Percentiles rank a stretch among this genome's conserved stretches.
These are phyloP conservation scores for Wallacemonas collosoma DNA, from an alignment of 208 protist species.

Conservation along the genomic window DNA sequence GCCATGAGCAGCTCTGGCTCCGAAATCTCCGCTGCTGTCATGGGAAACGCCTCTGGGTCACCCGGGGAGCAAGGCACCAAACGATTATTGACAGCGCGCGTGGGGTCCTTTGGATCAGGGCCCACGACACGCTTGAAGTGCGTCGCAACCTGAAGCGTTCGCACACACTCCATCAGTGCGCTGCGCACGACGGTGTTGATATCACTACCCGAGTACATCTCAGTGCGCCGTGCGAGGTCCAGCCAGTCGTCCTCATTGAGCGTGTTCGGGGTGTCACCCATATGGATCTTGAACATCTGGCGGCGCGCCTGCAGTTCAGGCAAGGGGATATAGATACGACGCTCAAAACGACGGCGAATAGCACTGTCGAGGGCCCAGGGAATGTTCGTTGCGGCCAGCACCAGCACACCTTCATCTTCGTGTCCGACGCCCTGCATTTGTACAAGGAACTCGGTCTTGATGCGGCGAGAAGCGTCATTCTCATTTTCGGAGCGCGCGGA, in stretches of 20 bases:
- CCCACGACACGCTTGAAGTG: constrained; percentile 96
- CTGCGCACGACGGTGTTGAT: constrained; percentile 97
- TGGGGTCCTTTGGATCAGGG: constrained; percentile 76
- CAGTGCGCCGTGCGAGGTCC: constrained; percentile 88
- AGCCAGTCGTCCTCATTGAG: constrained; percentile 89
- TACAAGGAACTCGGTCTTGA: constrained; percentile 99
- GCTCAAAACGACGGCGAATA: constrained; percentile 91
- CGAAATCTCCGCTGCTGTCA: constrained; percentile 92
- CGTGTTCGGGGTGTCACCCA: constrained; percentile 93
- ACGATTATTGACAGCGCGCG: constrained; percentile 67
- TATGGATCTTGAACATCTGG: constrained; percentile 96
- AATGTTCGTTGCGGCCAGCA: constrained; percentile 93
- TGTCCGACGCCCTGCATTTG: constrained; percentile 94
- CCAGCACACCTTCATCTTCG: constrained; percentile 88
- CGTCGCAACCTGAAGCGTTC: constrained; percentile 96
- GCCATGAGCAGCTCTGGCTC: constrained; percentile 92
- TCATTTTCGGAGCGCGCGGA: constrained; percentile 85
- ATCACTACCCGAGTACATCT: constrained; percentile 97
- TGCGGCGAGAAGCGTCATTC: constrained; percentile 93
- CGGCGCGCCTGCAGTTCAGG: constrained; percentile 85
- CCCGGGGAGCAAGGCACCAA: constrained; percentile 95
- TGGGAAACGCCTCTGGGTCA: constrained; percentile 91
- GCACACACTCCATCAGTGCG: constrained; percentile 97
- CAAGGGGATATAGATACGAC: constrained; percentile 93
- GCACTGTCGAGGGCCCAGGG: constrained; percentile 92